Conservation (phyloP, 768 basidiomycete genomes). For the Daedaleopsis nitida region DNA sequence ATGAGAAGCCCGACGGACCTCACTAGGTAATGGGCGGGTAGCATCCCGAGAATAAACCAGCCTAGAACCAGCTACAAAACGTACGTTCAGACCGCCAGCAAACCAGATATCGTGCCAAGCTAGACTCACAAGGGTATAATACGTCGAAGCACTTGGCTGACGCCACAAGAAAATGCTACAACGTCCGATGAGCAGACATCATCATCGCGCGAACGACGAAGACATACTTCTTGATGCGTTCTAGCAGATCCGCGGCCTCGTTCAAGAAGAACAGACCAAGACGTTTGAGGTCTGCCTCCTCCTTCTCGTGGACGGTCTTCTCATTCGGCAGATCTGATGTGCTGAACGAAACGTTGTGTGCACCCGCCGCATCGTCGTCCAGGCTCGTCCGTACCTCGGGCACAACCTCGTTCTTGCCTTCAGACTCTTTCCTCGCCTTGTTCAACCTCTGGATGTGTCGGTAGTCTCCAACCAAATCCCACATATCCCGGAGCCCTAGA, state of each 20-base stretch:
- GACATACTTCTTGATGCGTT: slow-evolving; percentile 62
- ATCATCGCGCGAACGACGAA: slow-evolving; percentile 2
- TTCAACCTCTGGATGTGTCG: slow-evolving; percentile 37
- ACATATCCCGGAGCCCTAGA: slow-evolving; percentile 53
- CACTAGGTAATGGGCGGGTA: slow-evolving; percentile 52
- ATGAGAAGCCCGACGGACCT: slow-evolving; percentile 48
- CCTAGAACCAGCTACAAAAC: slow-evolving; percentile 40
- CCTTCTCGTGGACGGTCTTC: slow-evolving; percentile 18
- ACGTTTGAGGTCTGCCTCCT: slow-evolving; percentile 45
- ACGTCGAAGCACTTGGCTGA: slow-evolving; percentile 48
- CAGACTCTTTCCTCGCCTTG: slow-evolving; percentile 25
- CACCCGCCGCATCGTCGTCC: slow-evolving; percentile 3
- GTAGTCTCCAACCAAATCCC: slow-evolving; percentile 50
- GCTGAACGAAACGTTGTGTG: slow-evolving; percentile 2
- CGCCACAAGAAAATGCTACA: slow-evolving; percentile 71
- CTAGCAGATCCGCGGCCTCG: slow-evolving; percentile 60
- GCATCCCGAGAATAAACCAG: slow-evolving; percentile 42
- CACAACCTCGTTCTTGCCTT: slow-evolving; percentile 19
- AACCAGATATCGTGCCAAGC: neutral
- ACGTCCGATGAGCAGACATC: neutral
- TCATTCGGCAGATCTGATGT: slow-evolving; percentile 2
- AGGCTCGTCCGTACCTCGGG: neutral
- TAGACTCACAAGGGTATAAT: slow-evolving; percentile 49
- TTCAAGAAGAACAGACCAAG: slow-evolving; percentile 42
- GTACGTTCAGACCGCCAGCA: slow-evolving; percentile 2